Base-by-base conservation (phyloP, 1,284 basidiomycete species). In the Entoloma clypeatum region DNA sequence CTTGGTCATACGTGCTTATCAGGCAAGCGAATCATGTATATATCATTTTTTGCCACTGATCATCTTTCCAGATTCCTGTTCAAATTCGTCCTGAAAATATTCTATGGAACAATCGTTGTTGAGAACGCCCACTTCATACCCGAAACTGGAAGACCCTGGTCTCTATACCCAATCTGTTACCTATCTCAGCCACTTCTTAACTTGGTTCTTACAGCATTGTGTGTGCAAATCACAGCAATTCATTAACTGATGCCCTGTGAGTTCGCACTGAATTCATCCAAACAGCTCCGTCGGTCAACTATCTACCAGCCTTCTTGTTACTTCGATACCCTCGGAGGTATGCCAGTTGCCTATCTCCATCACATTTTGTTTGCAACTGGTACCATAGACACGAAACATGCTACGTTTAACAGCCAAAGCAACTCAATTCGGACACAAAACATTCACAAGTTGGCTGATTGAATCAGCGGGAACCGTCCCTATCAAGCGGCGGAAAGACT, bases 361-460 rank as follows among this genome's bases (percentile, higher is more conserved):
- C 11, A 9, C 14, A 38, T 19, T 16, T 18, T 22, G 14, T 28
- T 21, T 41, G 24, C 1, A 32, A 14, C 7, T 31, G 7, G 13
- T 30, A 4, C 9, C 22, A 6, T 41, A 73, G 79, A 77, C 69
- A 47, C 81, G 89, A n/a, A 81, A 81, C 49, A 79, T 90, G 68
- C 63, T 92, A 3, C 77, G 89, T 7, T 63, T 92, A 37, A 92
- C 89, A 0, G 89, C 89, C 8, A 92, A 92, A 57, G 76, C 86
- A 19, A 89, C 88, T 1, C 83, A 86, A 53, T 92, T 92, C 52
- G 86, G 88, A 4, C 80, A 72, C 39, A 72, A 60, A 46, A 92
- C 87, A 3, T 89, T 92, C 59, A 89, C 85, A 2, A 88, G 84
- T 49, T 91, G 90, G 89, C 71, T 92, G 13, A 89, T 92, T 39